A percentile compares a stretch with the other conserved stretches of the same genome.
phyloP scores from a whole-genome alignment of 768 basidiomycete species.

The Termitomyces sp. region DNA sequence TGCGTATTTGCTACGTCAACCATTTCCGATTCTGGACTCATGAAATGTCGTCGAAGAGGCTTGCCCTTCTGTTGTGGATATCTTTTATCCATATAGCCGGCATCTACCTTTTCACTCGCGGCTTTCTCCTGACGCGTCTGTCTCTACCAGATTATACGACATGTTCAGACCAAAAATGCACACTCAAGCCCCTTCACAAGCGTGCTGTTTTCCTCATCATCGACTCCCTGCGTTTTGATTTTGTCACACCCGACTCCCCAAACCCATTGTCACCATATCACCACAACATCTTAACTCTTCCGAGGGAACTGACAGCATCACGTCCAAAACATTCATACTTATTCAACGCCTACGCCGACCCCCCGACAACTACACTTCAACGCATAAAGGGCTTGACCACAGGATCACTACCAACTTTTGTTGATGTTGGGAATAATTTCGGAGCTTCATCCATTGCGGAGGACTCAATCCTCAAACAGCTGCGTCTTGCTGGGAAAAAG shows the following conservation, averaged over 20 bases:
- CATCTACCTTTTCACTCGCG: slow-evolving; percentile 85
- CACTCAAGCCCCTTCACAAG: slow-evolving; percentile 59
- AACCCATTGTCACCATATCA: slow-evolving; percentile 59
- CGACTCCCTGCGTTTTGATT: slow-evolving; percentile 92
- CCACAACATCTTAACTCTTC: slow-evolving; percentile 79
- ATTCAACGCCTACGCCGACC: slow-evolving; percentile 88
- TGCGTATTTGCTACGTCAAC: neutral
- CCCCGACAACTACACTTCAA: slow-evolving; percentile 92
- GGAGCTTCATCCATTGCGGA: slow-evolving; percentile 82
- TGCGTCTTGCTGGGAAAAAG: slow-evolving; percentile 51
- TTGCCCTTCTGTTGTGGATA: slow-evolving; percentile 48
- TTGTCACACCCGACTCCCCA: slow-evolving; percentile 69
- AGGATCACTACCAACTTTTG: slow-evolving; percentile 91
- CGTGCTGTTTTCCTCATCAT: slow-evolving; percentile 84
- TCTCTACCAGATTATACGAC: slow-evolving; percentile 54
- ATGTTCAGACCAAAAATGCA: slow-evolving; percentile 34
- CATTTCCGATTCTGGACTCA: neutral
- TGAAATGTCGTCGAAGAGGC: slow-evolving; percentile 21
- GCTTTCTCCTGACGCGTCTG: slow-evolving; percentile 82
- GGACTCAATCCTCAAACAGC: slow-evolving; percentile 81
- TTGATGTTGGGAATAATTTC: slow-evolving; percentile 92
- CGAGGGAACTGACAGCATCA: slow-evolving; percentile 57
- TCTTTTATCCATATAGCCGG: slow-evolving; percentile 66
- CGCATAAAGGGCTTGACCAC: slow-evolving; percentile 94
- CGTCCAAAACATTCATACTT: slow-evolving; percentile 75